Base-by-base conservation (phyloP, 345 rosid species). In the Populus simonii region DNA sequence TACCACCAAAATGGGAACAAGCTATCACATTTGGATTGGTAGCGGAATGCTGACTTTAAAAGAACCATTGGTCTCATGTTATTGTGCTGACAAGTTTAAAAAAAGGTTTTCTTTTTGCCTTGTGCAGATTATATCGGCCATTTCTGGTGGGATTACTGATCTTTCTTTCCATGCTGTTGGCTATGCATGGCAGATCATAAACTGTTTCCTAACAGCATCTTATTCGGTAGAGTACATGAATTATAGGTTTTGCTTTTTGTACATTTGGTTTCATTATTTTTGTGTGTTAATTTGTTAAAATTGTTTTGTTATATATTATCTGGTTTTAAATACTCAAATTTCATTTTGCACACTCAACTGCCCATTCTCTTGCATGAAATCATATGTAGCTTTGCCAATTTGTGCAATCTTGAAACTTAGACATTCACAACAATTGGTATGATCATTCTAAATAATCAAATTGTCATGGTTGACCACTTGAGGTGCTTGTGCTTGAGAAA, bases 71-170 rank as follows among this genome's bases (percentile, higher is more conserved):
- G 59, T 53, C 59, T 53, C 59, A 53, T 53, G 18, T 53, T 39
- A 39, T 0, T 39, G 10, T 39, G 8, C 9, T 39, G 43, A 39
- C 43, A 23, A 69, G 71, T 49, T 78, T 66, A 35, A 35, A 68
- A 69, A 10, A 61, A 65, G 27, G 66, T 38, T 73, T 76, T 76
- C 22, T 23, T 41, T 65, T 76, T 74, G 7, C 47, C 77, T 57
- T 68, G 27, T 80, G 77, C 93, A 94, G 98, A 92, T 94, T 6
- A 82, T 96, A 78, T 96, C 99, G 65, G 99, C 99, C 59, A 86
- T 96, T 74, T 96, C 96, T 68, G 99, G 99, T 72, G 99, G 99
- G 79, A 84, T 96, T 59, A 96, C 98, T 1, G 99, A 96, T 89
- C 90, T 93, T 70, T 89, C 94, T 71, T 96, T 96, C 80, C 84